These are phyloP conservation scores for Suillus occidentalis DNA, from an alignment of 768 basidiomycete genomes.

Conservation along the genomic window DNA sequence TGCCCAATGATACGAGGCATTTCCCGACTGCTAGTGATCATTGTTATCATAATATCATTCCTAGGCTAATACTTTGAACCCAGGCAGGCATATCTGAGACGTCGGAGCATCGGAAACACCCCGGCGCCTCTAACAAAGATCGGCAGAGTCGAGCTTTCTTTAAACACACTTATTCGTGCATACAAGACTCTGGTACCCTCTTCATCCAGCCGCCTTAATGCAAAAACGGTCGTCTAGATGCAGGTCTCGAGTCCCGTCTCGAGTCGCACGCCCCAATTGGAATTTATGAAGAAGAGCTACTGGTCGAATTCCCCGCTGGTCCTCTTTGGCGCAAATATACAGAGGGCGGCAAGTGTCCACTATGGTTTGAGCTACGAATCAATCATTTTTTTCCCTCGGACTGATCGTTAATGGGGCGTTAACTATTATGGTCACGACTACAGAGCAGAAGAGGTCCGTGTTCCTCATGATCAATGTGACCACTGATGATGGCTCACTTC, in stretches of 20 bases:
- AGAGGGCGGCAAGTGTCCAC: background rate
- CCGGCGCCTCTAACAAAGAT: background rate
- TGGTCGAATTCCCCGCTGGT: too few relatives aligned
- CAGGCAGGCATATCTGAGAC: background rate
- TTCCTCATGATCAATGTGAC: background rate
- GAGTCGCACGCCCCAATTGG: too few relatives aligned
- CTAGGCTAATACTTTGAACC: too few relatives aligned
- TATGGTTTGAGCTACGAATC: background rate
- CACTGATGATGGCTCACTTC: background rate
- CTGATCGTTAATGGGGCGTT: background rate
- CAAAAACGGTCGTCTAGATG: background rate
- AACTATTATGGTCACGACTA: too few relatives aligned
- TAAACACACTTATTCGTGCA: background rate
- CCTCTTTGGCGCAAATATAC: too few relatives aligned
- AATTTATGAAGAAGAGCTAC: too few relatives aligned
- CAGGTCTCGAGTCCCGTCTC: background rate
- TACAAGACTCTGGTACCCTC: background rate
- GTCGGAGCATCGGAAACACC: background rate
- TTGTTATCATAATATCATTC: too few relatives aligned
- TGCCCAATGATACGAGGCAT: background rate
- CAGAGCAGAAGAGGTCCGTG: background rate
- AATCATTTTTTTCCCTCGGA: background rate
- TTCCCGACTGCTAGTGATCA: background rate
- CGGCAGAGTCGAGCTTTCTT: background rate
- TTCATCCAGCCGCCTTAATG: background rate